Base-by-base conservation (phyloP, 2,329 filamentous ascomycete species). In the Penicillium sp. region DNA sequence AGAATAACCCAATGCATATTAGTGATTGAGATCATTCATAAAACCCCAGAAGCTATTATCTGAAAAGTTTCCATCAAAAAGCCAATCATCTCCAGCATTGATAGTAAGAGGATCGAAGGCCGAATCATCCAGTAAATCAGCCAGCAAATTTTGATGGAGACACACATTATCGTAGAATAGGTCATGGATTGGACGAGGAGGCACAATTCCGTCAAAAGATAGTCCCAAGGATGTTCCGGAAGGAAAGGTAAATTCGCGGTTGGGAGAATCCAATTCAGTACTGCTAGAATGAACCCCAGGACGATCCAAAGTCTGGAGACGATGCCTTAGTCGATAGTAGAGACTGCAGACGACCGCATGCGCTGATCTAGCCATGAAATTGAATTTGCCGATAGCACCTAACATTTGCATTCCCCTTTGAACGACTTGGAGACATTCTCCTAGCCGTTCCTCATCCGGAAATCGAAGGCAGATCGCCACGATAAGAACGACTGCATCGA, bases 401-500 rank as follows among this genome's bases (percentile, higher is more conserved):
- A 62, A 46, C 24, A 52, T 54, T 52, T 56, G 35, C 14, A 59
- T 52, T 4, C 61, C 60, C 21, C 30, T 52, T 52, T 60, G 56
- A 47, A 63, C 21, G 38, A 30, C 52, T 4, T 55, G 1, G 3
- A 59, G 42, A 53, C 46, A 59, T 21, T 60, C 54, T 48, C 9
- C 3, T 21, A n/a, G 52, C 14, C 14, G 1, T 42, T 59, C 33
- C 42, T 56, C 35, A 16, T 46, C 45, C 18, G 60, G 59, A 51
- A 61, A 63, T 1, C 52, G 28, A 2, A 60, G 21, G 20, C 35
- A 61, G 33, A 57, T 30, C 33, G 60, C 60, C 26, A 57, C 33
- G 45, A 62, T 48, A 21, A 64, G 53, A 24, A 63, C 60, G 52
- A 63, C 57, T 3, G 62, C 61, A 55, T 64, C 61, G 21, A 64